Evolutionary conservation across 2,329 filamentous ascomycete genomes (phyloP).

Genomic region (Cercospora janseana): DNA sequence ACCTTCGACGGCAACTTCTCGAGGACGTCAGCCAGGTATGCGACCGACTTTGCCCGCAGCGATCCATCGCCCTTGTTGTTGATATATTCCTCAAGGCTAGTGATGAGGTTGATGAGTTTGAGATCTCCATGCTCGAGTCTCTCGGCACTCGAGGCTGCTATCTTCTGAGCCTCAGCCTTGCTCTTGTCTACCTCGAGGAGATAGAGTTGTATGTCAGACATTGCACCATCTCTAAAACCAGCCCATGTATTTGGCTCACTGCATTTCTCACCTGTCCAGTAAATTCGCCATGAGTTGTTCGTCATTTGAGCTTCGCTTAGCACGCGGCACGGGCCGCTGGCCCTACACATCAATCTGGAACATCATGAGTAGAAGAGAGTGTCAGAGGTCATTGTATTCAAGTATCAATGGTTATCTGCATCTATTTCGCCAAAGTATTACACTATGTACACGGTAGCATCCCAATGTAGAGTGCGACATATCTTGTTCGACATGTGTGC

Average conservation of each 20-base stretch:
- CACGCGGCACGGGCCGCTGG: neutral
- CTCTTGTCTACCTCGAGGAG: conserved; percentile 51
- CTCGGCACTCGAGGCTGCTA: conserved; percentile 46
- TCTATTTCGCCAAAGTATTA: conserved; percentile 22
- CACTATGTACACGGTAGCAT: conserved; percentile 27
- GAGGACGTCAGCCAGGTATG: conserved; percentile 53
- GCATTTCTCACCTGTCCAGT: neutral
- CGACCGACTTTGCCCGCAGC: conserved; percentile 57
- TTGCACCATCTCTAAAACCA: conserved; percentile 34
- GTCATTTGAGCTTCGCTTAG: conserved; percentile 5
- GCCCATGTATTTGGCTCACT: neutral
- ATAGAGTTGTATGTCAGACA: conserved; percentile 55
- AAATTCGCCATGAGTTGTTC: conserved; percentile 1
- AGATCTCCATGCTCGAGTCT: conserved; percentile 58
- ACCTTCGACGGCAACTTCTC: conserved; percentile 53
- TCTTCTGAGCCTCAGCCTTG: conserved; percentile 46
- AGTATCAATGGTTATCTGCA: conserved; percentile 6
- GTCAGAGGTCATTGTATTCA: no score
- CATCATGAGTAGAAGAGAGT: neutral
- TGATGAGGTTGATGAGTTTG: conserved; percentile 61
- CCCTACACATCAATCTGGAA: neutral
- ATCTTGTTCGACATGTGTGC: conserved; percentile 2
- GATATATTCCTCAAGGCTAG: conserved; percentile 64
- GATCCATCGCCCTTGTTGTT: conserved; percentile 61
- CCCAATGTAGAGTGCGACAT: conserved; percentile 14